Evolutionary conservation across 139 green algal genomes (phyloP), one percentile per base, ranked within the genome.

Genomic region (Limnomonas spitsbergensis): DNA sequence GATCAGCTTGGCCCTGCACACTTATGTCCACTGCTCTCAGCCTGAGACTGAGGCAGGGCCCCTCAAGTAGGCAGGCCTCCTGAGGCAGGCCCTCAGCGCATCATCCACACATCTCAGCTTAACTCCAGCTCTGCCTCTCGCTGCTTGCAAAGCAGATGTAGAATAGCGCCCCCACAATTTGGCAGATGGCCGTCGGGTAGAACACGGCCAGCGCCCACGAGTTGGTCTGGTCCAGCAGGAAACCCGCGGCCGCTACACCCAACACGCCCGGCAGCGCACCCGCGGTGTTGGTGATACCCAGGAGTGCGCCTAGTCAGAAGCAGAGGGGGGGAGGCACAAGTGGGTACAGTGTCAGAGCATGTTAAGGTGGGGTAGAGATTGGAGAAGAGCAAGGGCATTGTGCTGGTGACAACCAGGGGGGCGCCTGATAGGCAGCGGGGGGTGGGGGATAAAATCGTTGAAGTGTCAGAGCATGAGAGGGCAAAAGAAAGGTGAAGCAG

Each of bases 231-330:
- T 97, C 92, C 37, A 97, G 84, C 61, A 91, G 82, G 70, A 88
- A 88, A 2, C 92, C 92, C 1, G 90, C 90, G 4, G 83, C 81
- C 4, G 87, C 88, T 1, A 97, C 94, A 1, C 95, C 95, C 29
- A 98, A 80, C 68, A 98, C 93, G n/a, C 95, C 95, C 0, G 95
- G 95, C 35, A 98, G 69, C 0, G 94, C 93, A 38, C 94, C 95
- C 0, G 85, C 80, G 0, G 94, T 98, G 89, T 98, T 98, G 70
- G 92, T 98, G 72, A 98, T 90, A 38, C 94, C 95, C 73, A 99
- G 88, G 72, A 99, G 88, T 0, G 98, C 78, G 29, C 87, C 85
- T 31, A n/a, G n/a, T n/a, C n/a, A n/a, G n/a, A n/a, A n/a, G 93
- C 90, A n/a, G n/a, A n/a, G n/a, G n/a, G n/a, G n/a, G n/a, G 4